These are phyloP conservation scores for Turnera subulata DNA, from an alignment of 345 rosid genomes.

Conservation along the genomic window DNA sequence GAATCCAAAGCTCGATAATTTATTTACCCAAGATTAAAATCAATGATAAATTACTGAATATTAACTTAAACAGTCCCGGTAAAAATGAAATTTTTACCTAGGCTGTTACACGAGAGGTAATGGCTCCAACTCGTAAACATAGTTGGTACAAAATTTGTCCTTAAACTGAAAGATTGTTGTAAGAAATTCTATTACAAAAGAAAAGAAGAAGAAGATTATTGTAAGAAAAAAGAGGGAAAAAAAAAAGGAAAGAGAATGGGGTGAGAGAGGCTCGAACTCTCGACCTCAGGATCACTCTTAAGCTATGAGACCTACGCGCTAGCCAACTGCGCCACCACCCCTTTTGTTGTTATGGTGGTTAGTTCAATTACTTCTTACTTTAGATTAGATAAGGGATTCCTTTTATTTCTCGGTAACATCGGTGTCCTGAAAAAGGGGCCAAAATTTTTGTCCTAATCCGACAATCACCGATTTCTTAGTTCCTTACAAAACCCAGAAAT, in stretches of 20 bases:
- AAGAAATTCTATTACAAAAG: too few species aligned
- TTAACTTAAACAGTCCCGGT: too few species aligned
- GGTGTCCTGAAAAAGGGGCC: conserved; percentile 10
- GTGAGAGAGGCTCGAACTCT: conserved; percentile 51
- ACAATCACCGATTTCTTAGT: conserved; percentile 17
- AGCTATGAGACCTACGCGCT: conserved; percentile 47
- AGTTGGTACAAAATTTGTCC: background rate
- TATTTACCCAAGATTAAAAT: too few species aligned
- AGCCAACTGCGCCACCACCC: conserved; percentile 61
- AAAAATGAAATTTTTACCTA: too few species aligned
- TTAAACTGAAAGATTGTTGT: too few species aligned
- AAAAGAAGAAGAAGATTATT: background rate
- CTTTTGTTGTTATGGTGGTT: fast-evolving
- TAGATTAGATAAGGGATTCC: too few species aligned
- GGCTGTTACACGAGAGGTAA: too few species aligned
- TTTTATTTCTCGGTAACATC: background rate
- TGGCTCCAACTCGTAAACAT: background rate
- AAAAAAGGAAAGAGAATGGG: background rate
- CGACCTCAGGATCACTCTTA: conserved; percentile 41
- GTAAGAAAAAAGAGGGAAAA: background rate
- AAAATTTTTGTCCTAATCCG: conserved; percentile 10
- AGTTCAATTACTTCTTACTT: fast-evolving
- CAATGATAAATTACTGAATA: too few species aligned
- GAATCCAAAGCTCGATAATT: too few species aligned
- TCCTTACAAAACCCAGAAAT: background rate